Evolutionary conservation across 441 rosid species (phyloP), one percentile per base, ranked within the genome.

Genomic region (Pelargonium cotyledonis): DNA sequence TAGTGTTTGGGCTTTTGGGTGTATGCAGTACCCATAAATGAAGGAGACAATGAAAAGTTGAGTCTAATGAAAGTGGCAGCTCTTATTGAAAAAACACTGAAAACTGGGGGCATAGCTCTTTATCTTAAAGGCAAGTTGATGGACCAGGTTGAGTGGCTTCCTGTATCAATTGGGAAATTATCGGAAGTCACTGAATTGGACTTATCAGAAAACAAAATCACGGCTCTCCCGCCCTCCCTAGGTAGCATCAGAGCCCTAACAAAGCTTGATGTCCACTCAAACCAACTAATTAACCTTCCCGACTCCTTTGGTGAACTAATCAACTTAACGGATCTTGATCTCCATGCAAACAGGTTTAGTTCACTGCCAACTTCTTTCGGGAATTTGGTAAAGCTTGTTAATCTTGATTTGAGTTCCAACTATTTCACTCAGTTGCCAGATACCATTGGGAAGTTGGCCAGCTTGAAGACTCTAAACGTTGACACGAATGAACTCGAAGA

Each of bases 61-160:
- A 88, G 78, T 78, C 75, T 85, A 18, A 77, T 85, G 83, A 84
- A 84, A 71, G 80, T 79, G 61, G 92, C 88, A 29, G 78, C 87
- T 6, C 49, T 84, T 38, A 88, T 88, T 40, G 92, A 85, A 76
- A 76, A 68, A 68, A 69, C 86, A 49, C 87, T 85, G 35, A 85
- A 70, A 73, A 76, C 68, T 46, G 82, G 84, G 63, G 76, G 80
- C 40, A 21, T 18, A 21, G 76, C 71, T 73, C 82, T 88, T 71
- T 84, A 88, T 77, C 90, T 88, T n/a, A 82, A 70, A 73, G 87
- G 86, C 76, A 85, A 77, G 76, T 73, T 88, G 77, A 83, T 74
- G 85, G 87, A 88, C 72, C 77, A 77, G 74, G 40, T 83, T 49
- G 92, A 88, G 77, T 86, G 90, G 93, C 88, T 88, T 47, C 93